Evolutionary conservation across 345 rosid genomes (phyloP).

Genomic region (Pugionium cornutum): DNA sequence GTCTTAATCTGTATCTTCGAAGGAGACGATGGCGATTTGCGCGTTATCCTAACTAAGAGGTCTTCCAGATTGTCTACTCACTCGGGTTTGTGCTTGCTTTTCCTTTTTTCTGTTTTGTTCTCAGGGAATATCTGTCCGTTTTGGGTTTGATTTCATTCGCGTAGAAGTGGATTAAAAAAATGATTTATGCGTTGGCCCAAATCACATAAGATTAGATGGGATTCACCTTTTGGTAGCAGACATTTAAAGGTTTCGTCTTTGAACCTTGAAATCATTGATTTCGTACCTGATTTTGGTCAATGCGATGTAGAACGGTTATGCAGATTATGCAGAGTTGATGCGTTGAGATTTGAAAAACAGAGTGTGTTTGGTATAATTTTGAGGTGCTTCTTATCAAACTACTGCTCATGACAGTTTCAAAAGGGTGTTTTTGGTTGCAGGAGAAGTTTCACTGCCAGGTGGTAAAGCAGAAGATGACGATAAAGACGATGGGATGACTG

Average conservation of each 20-base stretch:
- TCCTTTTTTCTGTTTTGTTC: neutral
- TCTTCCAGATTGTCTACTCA: constrained; percentile 76
- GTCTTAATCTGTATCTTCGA: constrained; percentile 85
- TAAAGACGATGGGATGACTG: constrained; percentile 65
- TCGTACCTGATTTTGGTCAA: neutral
- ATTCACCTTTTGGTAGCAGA: neutral
- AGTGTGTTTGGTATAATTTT: constrained; percentile 2
- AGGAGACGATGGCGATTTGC: constrained; percentile 78
- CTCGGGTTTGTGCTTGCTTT: constrained; percentile 56
- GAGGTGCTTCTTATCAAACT: neutral
- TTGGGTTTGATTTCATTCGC: neutral
- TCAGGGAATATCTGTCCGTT: constrained; percentile 5
- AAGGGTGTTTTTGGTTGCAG: constrained; percentile 44
- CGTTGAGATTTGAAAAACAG: neutral
- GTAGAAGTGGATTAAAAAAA: neutral
- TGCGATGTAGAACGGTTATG: neutral
- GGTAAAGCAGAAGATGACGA: constrained; percentile 74
- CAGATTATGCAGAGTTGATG: neutral
- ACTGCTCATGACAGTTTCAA: neutral
- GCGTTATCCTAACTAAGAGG: constrained; percentile 85
- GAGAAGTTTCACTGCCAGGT: constrained; percentile 83
- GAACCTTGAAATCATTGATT: neutral
- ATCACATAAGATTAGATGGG: neutral
- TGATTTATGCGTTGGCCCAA: neutral
- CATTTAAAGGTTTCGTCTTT: constrained; percentile 1